A percentile compares a stretch with the other conserved stretches of the same genome.
These are phyloP conservation scores for Talaromyces wortmannii DNA, from an alignment of 495 filamentous ascomycete species.

Conservation along the genomic window DNA sequence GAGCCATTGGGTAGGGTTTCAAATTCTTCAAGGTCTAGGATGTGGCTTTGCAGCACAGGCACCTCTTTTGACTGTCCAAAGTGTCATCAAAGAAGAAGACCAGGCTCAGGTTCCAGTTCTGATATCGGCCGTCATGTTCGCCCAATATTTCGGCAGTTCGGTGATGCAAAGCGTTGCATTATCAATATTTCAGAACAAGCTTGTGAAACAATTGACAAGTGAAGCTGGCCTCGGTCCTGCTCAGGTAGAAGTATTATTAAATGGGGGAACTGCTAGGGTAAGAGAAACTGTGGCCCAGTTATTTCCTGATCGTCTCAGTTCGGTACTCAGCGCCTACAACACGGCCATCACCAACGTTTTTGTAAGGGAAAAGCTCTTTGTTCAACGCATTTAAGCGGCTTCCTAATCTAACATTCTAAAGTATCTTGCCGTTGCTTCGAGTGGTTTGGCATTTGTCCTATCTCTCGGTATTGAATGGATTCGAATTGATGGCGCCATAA, in stretches of 20 bases:
- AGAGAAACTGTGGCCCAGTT: neutral
- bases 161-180: constrained; percentile 3
- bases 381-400: neutral
- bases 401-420: constrained; percentile 2
- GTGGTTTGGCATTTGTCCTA: neutral
- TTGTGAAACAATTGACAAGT: neutral
- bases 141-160: constrained; percentile 23
- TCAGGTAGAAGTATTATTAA: neutral
- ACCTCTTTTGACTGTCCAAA: constrained; percentile 49
- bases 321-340: constrained; percentile 6
- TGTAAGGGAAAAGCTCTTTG: neutral
- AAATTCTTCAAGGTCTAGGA: constrained; percentile 24
- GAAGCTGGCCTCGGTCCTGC: neutral
- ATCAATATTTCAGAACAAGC: constrained; percentile 3
- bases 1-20: constrained; percentile 17
- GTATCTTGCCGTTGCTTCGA: neutral
- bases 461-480: neutral
- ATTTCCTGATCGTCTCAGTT: neutral
- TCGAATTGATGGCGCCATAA: no score
- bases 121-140: constrained; percentile 50
- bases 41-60: constrained; percentile 51
- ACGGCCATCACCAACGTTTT: constrained; percentile 5
- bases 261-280: neutral
- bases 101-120: constrained; percentile 41
- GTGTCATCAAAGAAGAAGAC: constrained; percentile 36